Conservation (phyloP, 1,139 yeast species). For the Debaryomyces sp. region DNA sequence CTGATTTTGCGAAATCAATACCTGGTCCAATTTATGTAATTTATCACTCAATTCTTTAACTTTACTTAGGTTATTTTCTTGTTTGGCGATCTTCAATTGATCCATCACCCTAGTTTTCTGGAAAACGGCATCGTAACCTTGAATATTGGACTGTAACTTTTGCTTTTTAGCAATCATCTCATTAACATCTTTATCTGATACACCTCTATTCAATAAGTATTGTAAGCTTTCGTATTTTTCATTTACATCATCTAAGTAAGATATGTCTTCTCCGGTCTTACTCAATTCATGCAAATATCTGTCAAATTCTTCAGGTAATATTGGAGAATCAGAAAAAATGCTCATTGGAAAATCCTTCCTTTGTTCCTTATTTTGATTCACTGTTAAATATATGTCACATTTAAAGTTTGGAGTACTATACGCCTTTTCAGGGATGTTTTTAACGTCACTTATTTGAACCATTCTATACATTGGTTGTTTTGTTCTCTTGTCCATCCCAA, state of each 20-base stretch:
- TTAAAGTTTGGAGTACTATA: constrained; percentile 58
- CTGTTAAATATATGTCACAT: constrained; percentile 64
- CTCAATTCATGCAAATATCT: constrained; percentile 65
- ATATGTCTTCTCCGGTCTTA: constrained; percentile 61
- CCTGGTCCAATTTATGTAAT: constrained; percentile 43
- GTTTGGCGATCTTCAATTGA: constrained; percentile 75
- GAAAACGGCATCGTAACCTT: constrained; percentile 72
- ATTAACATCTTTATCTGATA: constrained; percentile 78
- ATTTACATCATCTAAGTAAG: constrained; percentile 67
- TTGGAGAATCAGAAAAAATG: constrained; percentile 75
- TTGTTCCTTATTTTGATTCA: constrained; percentile 67
- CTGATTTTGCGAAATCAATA: constrained; percentile 28
- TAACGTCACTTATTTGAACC: constrained; percentile 75
- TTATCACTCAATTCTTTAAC: constrained; percentile 57
- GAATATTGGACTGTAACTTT: constrained; percentile 58
- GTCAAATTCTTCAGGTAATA: constrained; percentile 70
- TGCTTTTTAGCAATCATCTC: constrained; percentile 73
- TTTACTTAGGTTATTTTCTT: constrained; percentile 56
- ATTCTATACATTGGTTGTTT: constrained; percentile 75
- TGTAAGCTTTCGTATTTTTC: constrained; percentile 64
- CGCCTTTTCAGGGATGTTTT: constrained; percentile 54
- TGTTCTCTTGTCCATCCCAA: constrained; percentile 68
- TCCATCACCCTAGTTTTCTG: constrained; percentile 75
- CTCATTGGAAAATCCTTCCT: constrained; percentile 74
- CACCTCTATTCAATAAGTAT: constrained; percentile 61